phyloP scores from a whole-genome alignment of 805 yeast genomes.

The Starmerella powellii region DNA sequence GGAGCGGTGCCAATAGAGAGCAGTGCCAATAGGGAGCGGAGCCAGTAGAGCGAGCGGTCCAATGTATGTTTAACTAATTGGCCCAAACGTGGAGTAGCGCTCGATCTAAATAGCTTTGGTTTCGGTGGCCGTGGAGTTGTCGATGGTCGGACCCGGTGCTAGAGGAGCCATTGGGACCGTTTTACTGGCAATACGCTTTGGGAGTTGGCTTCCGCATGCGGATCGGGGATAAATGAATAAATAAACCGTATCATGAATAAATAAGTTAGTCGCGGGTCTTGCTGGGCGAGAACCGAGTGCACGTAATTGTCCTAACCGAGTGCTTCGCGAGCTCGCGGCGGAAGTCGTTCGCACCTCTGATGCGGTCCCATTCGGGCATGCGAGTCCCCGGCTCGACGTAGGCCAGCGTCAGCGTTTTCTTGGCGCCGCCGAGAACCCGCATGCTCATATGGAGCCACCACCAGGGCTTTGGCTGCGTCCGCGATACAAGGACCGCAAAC shows the following conservation, averaged over 20 bases:
- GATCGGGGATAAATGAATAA: background rate
- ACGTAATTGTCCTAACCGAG: constrained; percentile 51
- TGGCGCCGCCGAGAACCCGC: constrained; percentile 79
- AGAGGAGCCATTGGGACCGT: no score
- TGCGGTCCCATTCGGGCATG: constrained; percentile 20
- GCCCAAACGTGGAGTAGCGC: no score
- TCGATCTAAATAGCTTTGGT: no score
- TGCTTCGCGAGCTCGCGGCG: constrained; percentile 34
- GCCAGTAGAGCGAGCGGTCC: no score
- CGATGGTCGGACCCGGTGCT: no score
- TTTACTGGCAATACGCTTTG: no score
- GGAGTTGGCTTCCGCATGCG: no score
- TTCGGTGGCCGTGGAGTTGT: no score
- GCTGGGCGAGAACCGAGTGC: constrained; percentile 77
- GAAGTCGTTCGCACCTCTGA: constrained; percentile 23
- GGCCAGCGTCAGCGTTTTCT: constrained; percentile 58
- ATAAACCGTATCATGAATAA: background rate
- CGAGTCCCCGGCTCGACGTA: constrained; percentile 47
- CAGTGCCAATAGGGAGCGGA: no score
- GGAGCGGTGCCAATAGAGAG: no score
- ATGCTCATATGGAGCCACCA: constrained; percentile 56
- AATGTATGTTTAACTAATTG: no score
- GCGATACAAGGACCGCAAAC: constrained; percentile 51
- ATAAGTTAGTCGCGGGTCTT: constrained; percentile 54
- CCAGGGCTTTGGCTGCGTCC: constrained; percentile 35